These are phyloP conservation scores for Apostasia shenzhenica DNA, from an alignment of 106 monocot genomes.

Conservation along the genomic window DNA sequence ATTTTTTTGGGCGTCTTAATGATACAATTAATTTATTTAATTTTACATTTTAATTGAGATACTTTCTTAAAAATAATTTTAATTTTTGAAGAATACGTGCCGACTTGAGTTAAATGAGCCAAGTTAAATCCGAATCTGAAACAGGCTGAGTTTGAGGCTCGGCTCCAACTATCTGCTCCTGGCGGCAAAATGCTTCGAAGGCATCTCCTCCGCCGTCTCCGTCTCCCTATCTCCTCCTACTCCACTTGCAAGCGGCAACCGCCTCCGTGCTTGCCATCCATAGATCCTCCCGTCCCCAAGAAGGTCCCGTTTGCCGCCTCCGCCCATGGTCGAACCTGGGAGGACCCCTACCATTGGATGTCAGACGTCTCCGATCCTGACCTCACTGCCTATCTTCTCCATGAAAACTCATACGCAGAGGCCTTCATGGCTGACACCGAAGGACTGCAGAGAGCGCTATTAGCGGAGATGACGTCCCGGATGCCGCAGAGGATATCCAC, in stretches of 20 bases:
- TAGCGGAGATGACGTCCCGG: slow-evolving; percentile 45
- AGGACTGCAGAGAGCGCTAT: slow-evolving; percentile 33
- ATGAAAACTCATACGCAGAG: slow-evolving; percentile 72
- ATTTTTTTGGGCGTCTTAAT: too few species aligned
- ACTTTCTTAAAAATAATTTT: too few species aligned
- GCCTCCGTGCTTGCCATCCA: slow-evolving; percentile 4
- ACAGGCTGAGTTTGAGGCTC: too few species aligned
- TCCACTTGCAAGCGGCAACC: slow-evolving; percentile 22
- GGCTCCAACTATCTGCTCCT: too few species aligned
- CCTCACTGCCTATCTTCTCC: slow-evolving; percentile 39
- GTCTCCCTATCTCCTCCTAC: slow-evolving; percentile 6
- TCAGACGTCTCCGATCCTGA: slow-evolving; percentile 64
- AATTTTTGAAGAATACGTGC: too few species aligned
- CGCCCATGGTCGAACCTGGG: slow-evolving; percentile 70
- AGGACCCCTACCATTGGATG: slow-evolving; percentile 94
- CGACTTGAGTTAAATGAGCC: too few species aligned
- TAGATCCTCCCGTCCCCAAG: slow-evolving; percentile 51
- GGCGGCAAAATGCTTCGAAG: slow-evolving; percentile 1
- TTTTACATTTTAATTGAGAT: too few species aligned
- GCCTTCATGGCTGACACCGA: slow-evolving; percentile 73
- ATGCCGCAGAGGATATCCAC: slow-evolving; percentile 45
- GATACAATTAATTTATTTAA: too few species aligned
- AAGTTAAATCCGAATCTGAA: too few species aligned
- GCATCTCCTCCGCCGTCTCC: background rate
- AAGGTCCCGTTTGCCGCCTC: slow-evolving; percentile 60